Base-by-base conservation (phyloP, 345 rosid genomes). In the Populus ilicifolia region DNA sequence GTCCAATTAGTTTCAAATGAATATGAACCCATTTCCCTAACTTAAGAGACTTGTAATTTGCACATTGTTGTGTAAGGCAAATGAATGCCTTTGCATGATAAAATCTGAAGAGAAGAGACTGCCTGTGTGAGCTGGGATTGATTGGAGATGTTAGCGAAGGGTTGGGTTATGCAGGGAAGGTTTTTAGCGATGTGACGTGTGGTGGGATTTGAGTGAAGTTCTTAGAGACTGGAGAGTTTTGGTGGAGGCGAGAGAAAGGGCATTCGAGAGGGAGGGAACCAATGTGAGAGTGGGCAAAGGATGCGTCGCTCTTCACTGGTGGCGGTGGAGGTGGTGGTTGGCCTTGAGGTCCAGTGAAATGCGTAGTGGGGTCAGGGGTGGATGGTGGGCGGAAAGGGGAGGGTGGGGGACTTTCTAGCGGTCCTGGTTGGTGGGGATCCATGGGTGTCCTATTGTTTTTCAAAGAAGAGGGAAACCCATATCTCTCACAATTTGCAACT, bases 11-110 rank as follows among this genome's bases (percentile, higher is more conserved):
- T 86, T 89, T 92, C 85, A 91, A 77, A 80, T 92, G 94, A 39
- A 90, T 91, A 86, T 92, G 98, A 38, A 94, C 80, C 85, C 88
- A 86, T 84, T 88, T 94, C 74, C 89, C 94, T 33, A 86, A 85
- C 25, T 80, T 86, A 69, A 91, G 86, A 27, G 90, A 92, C 86
- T 66, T 85, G 4, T 84, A 65, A 18, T 81, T 80, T 33, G 85
- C 86, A 65, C 93, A 88, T 67, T 78, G 82, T 44, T 74, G 84
- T 44, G 89, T 36, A 44, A 92, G 84, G 78, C 54, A 94, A 84
- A 36, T 88, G 89, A 71, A 88, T 76, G 72, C 97, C 97, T 44
- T 75, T 81, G 5, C 82, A 71, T 5, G 90, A 72, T 20, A 92
- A 77, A 10, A 78, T 83, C 77, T 82, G 85, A 48, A 92, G 91